A percentile compares a stretch with the other conserved stretches of the same genome.
Evolutionary conservation across 1,284 basidiomycete species (phyloP).

Genomic region (Golubevia sp.): DNA sequence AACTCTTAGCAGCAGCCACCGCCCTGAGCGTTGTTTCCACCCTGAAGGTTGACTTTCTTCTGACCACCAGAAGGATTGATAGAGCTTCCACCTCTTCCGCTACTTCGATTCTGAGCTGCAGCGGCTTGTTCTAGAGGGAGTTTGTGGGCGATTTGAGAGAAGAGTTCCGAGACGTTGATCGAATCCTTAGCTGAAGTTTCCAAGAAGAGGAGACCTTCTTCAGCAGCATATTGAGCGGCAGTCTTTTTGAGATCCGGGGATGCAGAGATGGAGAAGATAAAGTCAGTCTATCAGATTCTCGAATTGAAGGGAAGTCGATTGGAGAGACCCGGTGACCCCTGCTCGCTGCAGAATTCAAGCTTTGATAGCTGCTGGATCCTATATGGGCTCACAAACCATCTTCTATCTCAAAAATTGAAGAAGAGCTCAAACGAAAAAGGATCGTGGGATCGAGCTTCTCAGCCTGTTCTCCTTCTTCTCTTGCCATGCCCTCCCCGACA

Average conservation of each 20-base stretch:
- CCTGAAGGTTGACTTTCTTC: constrained; percentile 30
- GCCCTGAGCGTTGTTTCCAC: constrained; percentile 22
- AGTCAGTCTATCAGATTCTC: neutral
- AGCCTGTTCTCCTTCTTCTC: too few relatives aligned
- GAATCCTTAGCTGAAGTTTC: constrained; percentile 95
- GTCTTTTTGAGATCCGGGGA: constrained; percentile 11
- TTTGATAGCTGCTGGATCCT: too few relatives aligned
- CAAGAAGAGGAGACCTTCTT: constrained; percentile 92
- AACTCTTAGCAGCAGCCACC: constrained; percentile 33
- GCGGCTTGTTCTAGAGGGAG: constrained; percentile 47
- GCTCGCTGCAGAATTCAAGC: too few relatives aligned
- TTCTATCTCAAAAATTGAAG: too few relatives aligned
- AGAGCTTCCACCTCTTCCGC: constrained; percentile 20
- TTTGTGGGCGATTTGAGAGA: constrained; percentile 53
- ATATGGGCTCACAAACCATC: too few relatives aligned
- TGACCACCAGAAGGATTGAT: constrained; percentile 12
- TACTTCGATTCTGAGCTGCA: constrained; percentile 19
- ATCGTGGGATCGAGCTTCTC: too few relatives aligned
- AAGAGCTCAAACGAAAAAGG: too few relatives aligned
- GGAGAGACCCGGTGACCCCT: neutral
- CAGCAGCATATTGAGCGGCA: constrained; percentile 89
- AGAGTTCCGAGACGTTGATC: constrained; percentile 80
- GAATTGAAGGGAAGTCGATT: neutral
- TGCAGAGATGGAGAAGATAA: neutral
- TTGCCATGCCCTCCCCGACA: too few relatives aligned